Evolutionary conservation across 345 rosid genomes (phyloP), one percentile per base, ranked within the genome.

Genomic region (Balakata baccata): DNA sequence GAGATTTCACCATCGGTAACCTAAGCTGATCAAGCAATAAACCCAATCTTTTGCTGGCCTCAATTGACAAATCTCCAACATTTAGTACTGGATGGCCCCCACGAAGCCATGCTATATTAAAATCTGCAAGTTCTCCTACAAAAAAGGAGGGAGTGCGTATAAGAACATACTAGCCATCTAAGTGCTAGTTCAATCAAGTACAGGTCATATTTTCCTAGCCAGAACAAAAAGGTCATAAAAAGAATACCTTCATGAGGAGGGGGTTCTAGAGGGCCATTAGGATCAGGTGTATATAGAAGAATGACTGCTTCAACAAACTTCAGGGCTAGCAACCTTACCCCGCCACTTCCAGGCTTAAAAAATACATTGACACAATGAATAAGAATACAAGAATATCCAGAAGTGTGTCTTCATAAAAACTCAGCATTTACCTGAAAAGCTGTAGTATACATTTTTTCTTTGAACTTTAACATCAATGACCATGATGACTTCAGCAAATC

Each of bases 1-100:
- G 88, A 78, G 94, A 87, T 73, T 85, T 92, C 66, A 92, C 94
- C 34, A 89, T 82, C 45, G 98, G 99, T 63, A 76, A 81, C 81
- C 99, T 86, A 75, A 95, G 97, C 84, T 87, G 98, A 87, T 95
- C 99, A 78, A 95, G 97, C 91, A 95, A 79, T 72, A 82, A 85
- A 74, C 83, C 90, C 87, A 95, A 79, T 70, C 78, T 87, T 80
- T 85, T 86, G 83, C 94, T 89, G 66, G 98, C 99, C 85, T 95
- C 99, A 75, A 87, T 77, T 34, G 99, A 90, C 77, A 95, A 82
- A 81, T 92, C 97, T 73, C 96, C 99, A 63, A 89, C 75, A 71
- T 91, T 89, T 72, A 95, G 86, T 56, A 89, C 71, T 80, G 98
- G 93, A 85, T 95, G 98, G 57, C 97, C 90, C 71, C 89, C 90